Base-by-base conservation (phyloP, 108 stramenopile genomes). In the Skeletonema potamos region DNA sequence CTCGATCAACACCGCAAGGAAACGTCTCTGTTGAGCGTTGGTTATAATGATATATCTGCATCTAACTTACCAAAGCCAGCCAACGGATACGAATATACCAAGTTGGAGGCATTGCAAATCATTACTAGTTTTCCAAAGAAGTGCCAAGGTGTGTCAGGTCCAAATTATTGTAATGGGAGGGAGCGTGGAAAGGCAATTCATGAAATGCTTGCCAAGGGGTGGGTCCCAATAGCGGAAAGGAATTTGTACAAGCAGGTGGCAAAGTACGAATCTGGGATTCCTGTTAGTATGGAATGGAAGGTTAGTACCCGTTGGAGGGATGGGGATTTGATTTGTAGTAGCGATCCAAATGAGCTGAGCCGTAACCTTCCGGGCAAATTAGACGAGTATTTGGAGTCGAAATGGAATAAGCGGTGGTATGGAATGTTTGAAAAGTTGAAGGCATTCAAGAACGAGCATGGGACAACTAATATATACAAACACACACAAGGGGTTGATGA, bases 171-270 rank as follows among this genome's bases (percentile, higher is more conserved):
- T 24, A 20, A 51, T 9, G 48, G 48, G 22, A 51, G 48, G 22
- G 64, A 46, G 64, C 64, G 64, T 43, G 26, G 28, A 6, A 30
- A 22, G 43, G 64, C 27, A 20, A 43, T 64, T 3, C 27, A 7
- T 51, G 44, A 20, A 2, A 46, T 46, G 27, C 0, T 20, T 44
- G 12, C 10, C 5, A 11, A 3, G 7, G 44, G 44, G n/a, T 64
- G 26, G 18, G 17, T 64, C 29, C 64, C 64, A 22, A 64, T 26
- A 46, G 29, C 27, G 3, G 28, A 27, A 37, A 51, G 64, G 29
- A 64, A 48, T 46, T 46, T 64, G 29, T 64, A 64, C 46, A 64
- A 64, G 28, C 13, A 46, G 3, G 30, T 64, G 20, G 29, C 4
- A 48, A 64, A 64, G 44, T 26, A 26, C 12, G 64, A 64, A 15